Evolutionary conservation across 495 filamentous ascomycete genomes (phyloP), one percentile per base, ranked within the genome.

Genomic region (Clohesyomyces aquaticus): DNA sequence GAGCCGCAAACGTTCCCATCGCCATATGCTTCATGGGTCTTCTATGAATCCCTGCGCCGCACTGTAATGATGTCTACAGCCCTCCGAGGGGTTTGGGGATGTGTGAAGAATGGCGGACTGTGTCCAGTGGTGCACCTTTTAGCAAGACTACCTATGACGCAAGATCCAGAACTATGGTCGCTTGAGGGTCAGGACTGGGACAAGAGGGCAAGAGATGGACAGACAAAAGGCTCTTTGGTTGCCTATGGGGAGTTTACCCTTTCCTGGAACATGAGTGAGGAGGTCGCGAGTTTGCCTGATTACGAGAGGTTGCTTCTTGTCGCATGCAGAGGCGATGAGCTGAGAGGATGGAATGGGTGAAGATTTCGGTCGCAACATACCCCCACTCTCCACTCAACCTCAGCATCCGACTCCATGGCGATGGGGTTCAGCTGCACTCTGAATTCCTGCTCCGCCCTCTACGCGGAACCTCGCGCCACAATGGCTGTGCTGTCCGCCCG

Each of bases 1-100:
- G 60, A 64, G 32, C 26, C 48, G 16, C 11, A 19, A 9, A 19
- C 25, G n/a, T 64, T 64, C 42, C 2, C 6, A 8, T 55, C 19
- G 3, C 23, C 19, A 42, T 59, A 53, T 26, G 21, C 54, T 2
- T 27, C 43, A 3, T 67, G 59, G 65, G 28, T 55, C 18, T 67
- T 67, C 43, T 55, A 67, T 42, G 66, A 68, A 28, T 68, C 66
- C 2, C 38, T 68, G 12, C 66, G 66, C 1, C 53, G 60, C 47
- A 68, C 66, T 2, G 66, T 68, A 0, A 35, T 68, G 26, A 56
- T 68, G n/a, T 59, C 55, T 8, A 48, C 55, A 1, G 55, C 64
- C 29, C 41, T 68, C 2, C 66, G 66, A 22, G 66, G 66, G 21
- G 47, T 42, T 1, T 68, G 61, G 59, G 26, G 26, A 14, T 21